Conservation (phyloP, 1,139 yeast species). For the Casaregolazyma suthepensis region DNA sequence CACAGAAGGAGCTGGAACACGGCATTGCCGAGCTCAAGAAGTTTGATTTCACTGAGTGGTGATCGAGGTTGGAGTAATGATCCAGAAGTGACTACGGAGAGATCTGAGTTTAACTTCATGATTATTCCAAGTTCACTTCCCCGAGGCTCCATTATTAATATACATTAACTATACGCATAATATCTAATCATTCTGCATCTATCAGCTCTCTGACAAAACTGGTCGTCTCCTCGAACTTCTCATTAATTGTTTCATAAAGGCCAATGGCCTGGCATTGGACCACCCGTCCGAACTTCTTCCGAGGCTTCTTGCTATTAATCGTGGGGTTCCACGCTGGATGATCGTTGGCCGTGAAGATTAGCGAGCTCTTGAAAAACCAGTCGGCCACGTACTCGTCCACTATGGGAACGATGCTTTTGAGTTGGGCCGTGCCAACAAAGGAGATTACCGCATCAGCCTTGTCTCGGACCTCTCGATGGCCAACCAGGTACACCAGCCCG, state of each 20-base stretch:
- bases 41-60: slow-evolving; percentile 45
- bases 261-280: slow-evolving; percentile 63
- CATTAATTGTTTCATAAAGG: slow-evolving; percentile 68
- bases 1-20: slow-evolving; percentile 74
- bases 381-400: slow-evolving; percentile 86
- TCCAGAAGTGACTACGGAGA: too few relatives aligned
- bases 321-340: slow-evolving; percentile 71
- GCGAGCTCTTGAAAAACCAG: slow-evolving; percentile 86
- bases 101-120: too few relatives aligned
- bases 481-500: slow-evolving; percentile 79
- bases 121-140: too few relatives aligned
- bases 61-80: too few relatives aligned
- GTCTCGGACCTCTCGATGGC: slow-evolving; percentile 60
- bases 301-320: slow-evolving; percentile 61
- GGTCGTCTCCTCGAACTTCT: slow-evolving; percentile 76
- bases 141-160: slow-evolving; percentile 5
- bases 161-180: slow-evolving; percentile 2
- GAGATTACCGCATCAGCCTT: slow-evolving; percentile 70
- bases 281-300: slow-evolving; percentile 88
- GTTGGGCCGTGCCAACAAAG: slow-evolving; percentile 57
- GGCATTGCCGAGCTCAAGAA: slow-evolving; percentile 66
- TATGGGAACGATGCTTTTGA: slow-evolving; percentile 75
- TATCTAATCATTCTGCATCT: slow-evolving; percentile 5
- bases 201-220: slow-evolving; percentile 71
- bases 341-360: slow-evolving; percentile 66